Base-by-base conservation (phyloP, 352 stramenopile species). In the Pythium vanterpoolii region DNA sequence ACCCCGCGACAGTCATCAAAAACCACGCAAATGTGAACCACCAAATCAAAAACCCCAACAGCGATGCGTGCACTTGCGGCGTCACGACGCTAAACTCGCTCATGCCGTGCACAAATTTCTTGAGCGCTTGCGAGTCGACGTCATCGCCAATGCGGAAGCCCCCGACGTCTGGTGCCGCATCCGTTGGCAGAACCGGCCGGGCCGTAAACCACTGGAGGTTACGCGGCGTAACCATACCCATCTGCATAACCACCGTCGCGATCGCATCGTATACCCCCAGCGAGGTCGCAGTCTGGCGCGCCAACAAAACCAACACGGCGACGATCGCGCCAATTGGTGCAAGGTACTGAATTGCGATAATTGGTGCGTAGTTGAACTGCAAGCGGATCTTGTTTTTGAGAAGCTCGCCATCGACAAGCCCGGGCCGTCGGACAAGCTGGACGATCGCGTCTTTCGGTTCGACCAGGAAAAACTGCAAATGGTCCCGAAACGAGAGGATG, bases 261-360 rank as follows among this genome's bases (percentile, higher is more conserved):
- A 77, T 3, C 1, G 36, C 51, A 8, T 80, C 68, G 16, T 71
- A 73, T 28, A 86, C 14, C 5, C 75, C 72, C 2, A 93, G 62
- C 27, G 77, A 76, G 16, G 70, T 83, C 0, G 64, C 66, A 0
- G 78, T 85, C 59, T 93, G 82, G 19, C 77, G 73, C 45, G 74
- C 70, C 7, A 89, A 63, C 28, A 90, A 62, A 48, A 86, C 60
- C n/a, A 64, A 66, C 1, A 68, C 68, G 6, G 76, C 69, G 16
- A 89, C 11, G 26, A 86, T 60, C 0, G 70, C 63, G 36, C 66
- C 71, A 13, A 78, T 60, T 0, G 83, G 83, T 14, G 83, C 76
- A n/a, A 93, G 61, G 65, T 89, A 93, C 66, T 93, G 83, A 34
- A 93, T 64, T 5, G 80, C 77, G 52, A 93, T 83, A 57, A 93